Base-by-base conservation (phyloP, 2,329 filamentous ascomycete genomes). In the Rhynchosporium graminicola region DNA sequence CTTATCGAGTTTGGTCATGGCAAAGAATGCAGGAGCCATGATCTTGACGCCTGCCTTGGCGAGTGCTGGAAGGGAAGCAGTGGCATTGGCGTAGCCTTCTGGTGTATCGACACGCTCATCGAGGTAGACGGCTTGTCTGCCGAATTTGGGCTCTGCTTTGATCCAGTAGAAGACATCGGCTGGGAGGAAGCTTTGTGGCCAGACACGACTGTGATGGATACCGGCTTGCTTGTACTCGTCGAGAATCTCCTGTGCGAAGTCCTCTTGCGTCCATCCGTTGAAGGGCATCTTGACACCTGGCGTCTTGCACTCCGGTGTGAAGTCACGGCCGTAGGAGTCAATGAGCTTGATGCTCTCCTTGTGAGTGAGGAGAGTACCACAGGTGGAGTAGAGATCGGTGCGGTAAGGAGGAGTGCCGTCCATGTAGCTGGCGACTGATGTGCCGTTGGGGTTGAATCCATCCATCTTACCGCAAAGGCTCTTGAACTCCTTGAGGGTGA, bases 81-180 rank as follows among this genome's bases (percentile, higher is more conserved):
- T 57, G 28, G 54, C 54, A 28, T 57, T 57, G 6, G 40, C 54
- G 26, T 57, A 57, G 26, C 54, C 54, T 3, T 43, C 54, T 36
- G 29, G 54, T 3, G 40, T 46, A 5, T 57, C 54, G 28, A 57
- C 54, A 3, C 54, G 54, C 40, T 57, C 54, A 13, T 57, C 54
- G 26, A 57, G 54, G 28, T 57, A 57, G 13, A 57, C 40, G 6
- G 54, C 54, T 10, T 57, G 54, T 33, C 31, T 57, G 6, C 54
- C 54, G n/a, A 57, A 57, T 12, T 46, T 57, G 28, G 54, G 54
- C 40, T 57, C 54, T 4, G 54, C 54, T 46, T 57, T 57, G 54
- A 57, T 57, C 54, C 54, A 57, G 54, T 57, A 57, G 40, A 57
- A 46, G 13, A 57, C 29, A 26, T 57, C 54, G 40, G 54, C 54